Percentiles rank a stretch among this genome's conserved stretches.
phyloP scores from a whole-genome alignment of 2,329 filamentous ascomycete genomes.

The Tolypocladium album region DNA sequence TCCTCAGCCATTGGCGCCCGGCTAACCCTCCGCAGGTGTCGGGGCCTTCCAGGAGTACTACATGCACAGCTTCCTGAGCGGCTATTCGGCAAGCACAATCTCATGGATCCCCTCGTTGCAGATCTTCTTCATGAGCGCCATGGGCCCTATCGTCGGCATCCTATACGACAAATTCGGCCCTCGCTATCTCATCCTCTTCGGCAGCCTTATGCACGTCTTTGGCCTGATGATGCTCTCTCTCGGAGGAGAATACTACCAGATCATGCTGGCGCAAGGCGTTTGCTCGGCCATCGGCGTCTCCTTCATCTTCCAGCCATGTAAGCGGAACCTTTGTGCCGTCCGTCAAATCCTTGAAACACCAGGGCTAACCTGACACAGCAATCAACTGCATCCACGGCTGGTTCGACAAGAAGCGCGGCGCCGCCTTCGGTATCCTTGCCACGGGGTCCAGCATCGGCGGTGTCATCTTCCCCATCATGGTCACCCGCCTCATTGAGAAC shows the following conservation, averaged over 20 bases:
- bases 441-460: slow-evolving; percentile 19
- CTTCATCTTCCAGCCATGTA: neutral
- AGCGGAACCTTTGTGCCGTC: neutral
- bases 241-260: neutral
- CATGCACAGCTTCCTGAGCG: neutral
- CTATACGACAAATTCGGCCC: neutral
- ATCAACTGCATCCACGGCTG: neutral
- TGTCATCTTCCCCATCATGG: slow-evolving; percentile 22
- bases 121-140: slow-evolving; percentile 36
- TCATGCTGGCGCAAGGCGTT: neutral
- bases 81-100: slow-evolving; percentile 36
- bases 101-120: slow-evolving; percentile 47
- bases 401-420: neutral
- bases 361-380: neutral
- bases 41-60: neutral
- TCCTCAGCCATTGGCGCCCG: neutral
- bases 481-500: slow-evolving; percentile 15
- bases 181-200: neutral
- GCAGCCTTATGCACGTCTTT: neutral
- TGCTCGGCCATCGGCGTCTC: neutral
- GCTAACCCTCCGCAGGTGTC: neutral
- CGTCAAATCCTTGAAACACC: neutral
- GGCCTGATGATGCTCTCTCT: neutral
- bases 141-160: slow-evolving; percentile 45
- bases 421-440: slow-evolving; percentile 13